phyloP scores from a whole-genome alignment of 129 eudicot genomes.

The Ambrosia artemisiifolia region DNA sequence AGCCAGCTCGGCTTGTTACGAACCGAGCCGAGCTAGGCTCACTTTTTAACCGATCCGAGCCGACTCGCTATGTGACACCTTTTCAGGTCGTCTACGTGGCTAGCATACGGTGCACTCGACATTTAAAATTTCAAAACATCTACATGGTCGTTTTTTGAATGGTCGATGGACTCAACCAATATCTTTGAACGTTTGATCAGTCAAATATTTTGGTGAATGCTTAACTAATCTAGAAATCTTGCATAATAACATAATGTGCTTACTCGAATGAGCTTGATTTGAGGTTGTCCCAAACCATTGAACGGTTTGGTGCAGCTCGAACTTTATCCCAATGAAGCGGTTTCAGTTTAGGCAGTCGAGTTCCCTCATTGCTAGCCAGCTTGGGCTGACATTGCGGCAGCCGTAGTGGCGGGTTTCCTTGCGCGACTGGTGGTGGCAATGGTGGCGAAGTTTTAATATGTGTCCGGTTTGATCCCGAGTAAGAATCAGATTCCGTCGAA shows the following conservation, averaged over 20 bases:
- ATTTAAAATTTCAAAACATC: too few species aligned
- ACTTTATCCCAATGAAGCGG: conserved; percentile 99
- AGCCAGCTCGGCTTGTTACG: too few species aligned
- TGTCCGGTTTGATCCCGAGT: conserved; percentile 31
- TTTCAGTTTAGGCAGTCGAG: conserved; percentile 73
- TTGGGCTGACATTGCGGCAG: conserved; percentile 22
- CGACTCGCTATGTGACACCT: too few species aligned
- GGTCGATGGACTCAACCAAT: too few species aligned
- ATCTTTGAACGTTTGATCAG: too few species aligned
- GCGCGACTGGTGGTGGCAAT: conserved; percentile 27
- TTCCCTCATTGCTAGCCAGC: conserved; percentile 66
- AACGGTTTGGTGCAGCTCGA: conserved; percentile 72
- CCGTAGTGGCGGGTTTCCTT: conserved; percentile 56
- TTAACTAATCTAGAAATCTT: too few species aligned
- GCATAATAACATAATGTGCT: conserved; percentile 23
- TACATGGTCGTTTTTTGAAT: too few species aligned
- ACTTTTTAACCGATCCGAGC: too few species aligned
- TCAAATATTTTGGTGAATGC: neutral
- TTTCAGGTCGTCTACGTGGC: too few species aligned
- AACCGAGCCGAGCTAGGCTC: too few species aligned
- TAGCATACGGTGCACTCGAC: too few species aligned
- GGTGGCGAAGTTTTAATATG: conserved; percentile 15
- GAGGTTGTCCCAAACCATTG: conserved; percentile 94
- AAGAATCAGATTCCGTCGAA: conserved; percentile 26
- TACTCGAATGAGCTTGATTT: conserved; percentile 91